Evolutionary conservation across 2,329 filamentous ascomycete genomes (phyloP), one percentile per base, ranked within the genome.

Genomic region (Botrytis fabae): DNA sequence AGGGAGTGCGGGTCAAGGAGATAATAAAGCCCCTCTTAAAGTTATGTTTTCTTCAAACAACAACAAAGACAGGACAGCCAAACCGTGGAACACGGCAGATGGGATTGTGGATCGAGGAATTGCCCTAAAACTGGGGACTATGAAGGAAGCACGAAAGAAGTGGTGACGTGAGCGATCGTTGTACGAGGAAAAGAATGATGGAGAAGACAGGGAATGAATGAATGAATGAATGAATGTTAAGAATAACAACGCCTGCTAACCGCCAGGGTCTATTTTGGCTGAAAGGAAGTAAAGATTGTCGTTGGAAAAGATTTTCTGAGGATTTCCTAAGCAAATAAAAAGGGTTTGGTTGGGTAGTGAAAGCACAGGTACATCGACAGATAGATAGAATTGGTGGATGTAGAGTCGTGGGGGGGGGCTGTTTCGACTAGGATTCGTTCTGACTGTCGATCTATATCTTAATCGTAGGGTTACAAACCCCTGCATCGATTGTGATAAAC

Each of bases 401-500:
- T 32, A 44, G 40, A 65, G 28, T 65, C 25, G 65, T 69, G 48
- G 65, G 40, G n/a, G 40, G 64, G 65, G 65, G n/a, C 28, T 69
- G 38, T 69, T 32, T 69, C 48, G 65, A 69, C 65, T 32, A 38
- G 65, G 65, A 54, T 57, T 66, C n/a, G 16, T 69, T 51, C 51
- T 69, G 35, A 57, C 65, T 57, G 65, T 69, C 65, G 65, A 69
- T 69, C 65, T 57, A n/a, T 69, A 69, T 69, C 48, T 69, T 69
- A 69, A 69, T 69, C 25, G 48, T 32, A 42, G 46, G 35, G 48
- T 68, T 42, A 54, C 20, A 57, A 68, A 68, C 9, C 65, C 64
- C 35, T 42, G 65, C 57, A 57, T 57, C 20, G 48, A 68, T 68
- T 57, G 35, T 57, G 65, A 68, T 68, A 68, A 68, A 57, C 65